These are phyloP conservation scores for Geotrichum macrosporum DNA, from an alignment of 1,139 yeast genomes.

Conservation along the genomic window DNA sequence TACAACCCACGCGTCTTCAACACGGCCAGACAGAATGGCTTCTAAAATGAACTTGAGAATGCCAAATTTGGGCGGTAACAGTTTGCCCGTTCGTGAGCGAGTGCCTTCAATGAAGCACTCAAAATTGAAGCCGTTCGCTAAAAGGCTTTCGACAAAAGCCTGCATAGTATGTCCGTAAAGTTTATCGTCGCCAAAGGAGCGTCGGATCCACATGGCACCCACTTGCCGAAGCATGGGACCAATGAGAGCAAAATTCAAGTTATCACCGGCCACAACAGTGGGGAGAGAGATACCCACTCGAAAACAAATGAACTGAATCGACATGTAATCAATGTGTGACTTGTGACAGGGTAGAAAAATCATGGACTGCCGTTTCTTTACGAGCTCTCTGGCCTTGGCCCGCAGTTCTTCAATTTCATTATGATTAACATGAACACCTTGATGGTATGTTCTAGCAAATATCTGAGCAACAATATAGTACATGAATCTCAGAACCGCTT, in stretches of 20 bases:
- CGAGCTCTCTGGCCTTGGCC: constrained; percentile 37
- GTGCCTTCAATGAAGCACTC: constrained; percentile 69
- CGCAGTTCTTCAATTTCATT: constrained; percentile 37
- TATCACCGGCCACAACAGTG: constrained; percentile 64
- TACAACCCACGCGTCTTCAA: constrained; percentile 48
- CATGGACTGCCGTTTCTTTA: constrained; percentile 38
- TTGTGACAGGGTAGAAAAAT: constrained; percentile 52
- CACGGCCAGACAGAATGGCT: constrained; percentile 44
- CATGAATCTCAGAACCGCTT: constrained; percentile 34
- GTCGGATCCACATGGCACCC: constrained; percentile 44
- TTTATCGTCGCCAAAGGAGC: constrained; percentile 48
- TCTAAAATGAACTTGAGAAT: constrained; percentile 53
- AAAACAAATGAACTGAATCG: constrained; percentile 54
- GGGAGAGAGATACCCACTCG: constrained; percentile 57
- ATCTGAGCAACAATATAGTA: constrained; percentile 41
- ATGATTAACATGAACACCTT: constrained; percentile 42
- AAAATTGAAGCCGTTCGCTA: constrained; percentile 50
- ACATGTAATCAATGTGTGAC: constrained; percentile 62
- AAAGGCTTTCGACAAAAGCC: constrained; percentile 51
- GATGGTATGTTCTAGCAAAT: constrained; percentile 42
- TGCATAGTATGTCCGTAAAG: constrained; percentile 53
- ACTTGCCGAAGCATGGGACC: constrained; percentile 44
- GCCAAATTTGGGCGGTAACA: constrained; percentile 62
- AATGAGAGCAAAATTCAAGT: constrained; percentile 58
- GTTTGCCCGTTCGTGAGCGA: constrained; percentile 61